Percentiles rank a stretch among this genome's conserved stretches.
Conservation (phyloP, 192 early-diverging fungal species). For the Rhizophagus clarus region DNA sequence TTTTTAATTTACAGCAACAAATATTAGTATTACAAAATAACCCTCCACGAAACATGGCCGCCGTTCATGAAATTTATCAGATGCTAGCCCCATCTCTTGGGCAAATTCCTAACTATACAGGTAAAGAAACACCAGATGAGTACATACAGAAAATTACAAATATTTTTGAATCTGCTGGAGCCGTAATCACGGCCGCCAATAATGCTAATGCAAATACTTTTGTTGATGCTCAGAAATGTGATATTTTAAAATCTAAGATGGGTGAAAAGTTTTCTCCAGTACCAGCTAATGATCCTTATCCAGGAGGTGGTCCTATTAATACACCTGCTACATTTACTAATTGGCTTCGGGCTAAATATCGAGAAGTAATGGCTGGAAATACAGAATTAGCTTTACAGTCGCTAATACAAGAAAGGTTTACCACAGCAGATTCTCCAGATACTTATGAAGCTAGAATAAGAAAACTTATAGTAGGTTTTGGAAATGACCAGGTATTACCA, state of each 20-base stretch:
- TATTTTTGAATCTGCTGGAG: background rate
- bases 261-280: background rate
- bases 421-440: too few species aligned
- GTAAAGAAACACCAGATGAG: conserved; percentile 6
- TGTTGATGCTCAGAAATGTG: background rate
- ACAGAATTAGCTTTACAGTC: too few species aligned
- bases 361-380: background rate
- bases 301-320: background rate
- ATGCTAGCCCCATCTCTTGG: background rate
- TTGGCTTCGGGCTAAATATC: background rate
- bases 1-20: too few species aligned
- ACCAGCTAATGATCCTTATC: background rate
- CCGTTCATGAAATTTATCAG: background rate
- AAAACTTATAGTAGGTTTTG: background rate
- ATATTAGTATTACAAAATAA: too few species aligned
- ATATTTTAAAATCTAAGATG: background rate
- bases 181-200: background rate
- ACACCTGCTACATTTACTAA: background rate
- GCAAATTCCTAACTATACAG: conserved; percentile 4
- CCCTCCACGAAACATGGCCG: background rate
- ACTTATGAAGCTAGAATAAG: too few species aligned
- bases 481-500: background rate
- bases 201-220: background rate
- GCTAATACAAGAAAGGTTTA: too few species aligned
- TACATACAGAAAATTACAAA: conserved; percentile 7